Evolutionary conservation across 495 filamentous ascomycete genomes (phyloP).

Genomic region (Aspergillus sclerotioniger): DNA sequence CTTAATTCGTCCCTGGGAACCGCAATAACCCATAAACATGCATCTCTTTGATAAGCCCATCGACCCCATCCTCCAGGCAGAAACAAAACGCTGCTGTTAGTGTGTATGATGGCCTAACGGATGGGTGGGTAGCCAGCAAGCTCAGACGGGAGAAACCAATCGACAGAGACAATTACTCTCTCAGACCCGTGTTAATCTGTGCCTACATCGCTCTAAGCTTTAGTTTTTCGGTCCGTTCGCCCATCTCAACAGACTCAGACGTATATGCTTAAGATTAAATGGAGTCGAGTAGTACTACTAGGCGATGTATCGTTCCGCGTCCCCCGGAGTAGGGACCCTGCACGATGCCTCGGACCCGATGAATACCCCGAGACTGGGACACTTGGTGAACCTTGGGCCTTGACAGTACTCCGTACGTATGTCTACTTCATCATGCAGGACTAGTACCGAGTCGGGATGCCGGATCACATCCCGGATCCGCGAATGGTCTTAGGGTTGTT

Average conservation of each 20-base stretch:
- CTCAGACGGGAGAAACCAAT: background rate
- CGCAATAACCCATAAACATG: background rate
- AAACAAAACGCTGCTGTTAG: background rate
- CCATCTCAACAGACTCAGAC: background rate
- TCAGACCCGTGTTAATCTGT: background rate
- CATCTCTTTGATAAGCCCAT: background rate
- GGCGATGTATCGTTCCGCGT: background rate
- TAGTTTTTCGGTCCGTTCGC: background rate
- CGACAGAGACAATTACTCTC: background rate
- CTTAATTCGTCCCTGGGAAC: background rate
- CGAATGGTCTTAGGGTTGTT: background rate
- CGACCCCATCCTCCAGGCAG: background rate
- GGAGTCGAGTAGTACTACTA: background rate
- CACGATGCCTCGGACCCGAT: background rate
- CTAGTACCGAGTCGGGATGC: conserved; percentile 23
- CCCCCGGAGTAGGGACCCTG: background rate
- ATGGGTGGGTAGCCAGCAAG: background rate
- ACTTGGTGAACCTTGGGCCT: background rate
- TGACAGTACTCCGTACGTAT: background rate
- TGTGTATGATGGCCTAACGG: background rate
- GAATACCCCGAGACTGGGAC: background rate
- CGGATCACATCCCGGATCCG: conserved; percentile 10
- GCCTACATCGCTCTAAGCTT: background rate
- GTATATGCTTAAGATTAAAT: background rate
- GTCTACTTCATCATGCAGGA: background rate